These are phyloP conservation scores for Mikania micrantha DNA, from an alignment of 129 eudicot species.

Conservation along the genomic window DNA sequence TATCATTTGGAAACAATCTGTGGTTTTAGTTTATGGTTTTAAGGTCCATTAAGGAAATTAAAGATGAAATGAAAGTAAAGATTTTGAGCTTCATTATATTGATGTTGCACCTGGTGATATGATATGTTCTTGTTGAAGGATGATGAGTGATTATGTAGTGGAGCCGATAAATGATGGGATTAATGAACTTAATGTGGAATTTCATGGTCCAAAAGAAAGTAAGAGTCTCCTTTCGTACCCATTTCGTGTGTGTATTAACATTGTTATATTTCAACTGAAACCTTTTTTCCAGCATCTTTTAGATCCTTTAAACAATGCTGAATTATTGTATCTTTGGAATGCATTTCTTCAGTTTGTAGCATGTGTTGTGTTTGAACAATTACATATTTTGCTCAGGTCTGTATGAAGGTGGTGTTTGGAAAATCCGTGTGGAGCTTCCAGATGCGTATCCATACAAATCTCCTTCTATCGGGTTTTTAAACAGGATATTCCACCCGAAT, in stretches of 20 bases:
- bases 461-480: no score
- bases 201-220: slow-evolving; percentile 98
- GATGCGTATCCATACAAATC: slow-evolving; percentile 83
- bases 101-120: slow-evolving; percentile 8
- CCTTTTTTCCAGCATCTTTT: neutral
- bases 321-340: neutral
- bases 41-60: no score
- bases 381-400: slow-evolving; percentile 39
- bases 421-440: slow-evolving; percentile 74
- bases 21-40: no score
- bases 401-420: slow-evolving; percentile 94
- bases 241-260: no score
- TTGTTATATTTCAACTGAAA: no score
- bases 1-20: no score
- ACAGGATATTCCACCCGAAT: no score
- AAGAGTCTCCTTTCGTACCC: slow-evolving; percentile 12
- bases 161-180: slow-evolving; percentile 89
- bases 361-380: neutral
- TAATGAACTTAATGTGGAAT: slow-evolving; percentile 81
- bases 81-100: slow-evolving; percentile 4
- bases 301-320: neutral
- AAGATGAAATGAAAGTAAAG: neutral
- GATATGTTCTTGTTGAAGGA: slow-evolving; percentile 44
- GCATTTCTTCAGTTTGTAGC: neutral
- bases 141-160: slow-evolving; percentile 95